Conservation (phyloP, 371 early-diverging fungal genomes). For the Apophysomyces sp. region DNA sequence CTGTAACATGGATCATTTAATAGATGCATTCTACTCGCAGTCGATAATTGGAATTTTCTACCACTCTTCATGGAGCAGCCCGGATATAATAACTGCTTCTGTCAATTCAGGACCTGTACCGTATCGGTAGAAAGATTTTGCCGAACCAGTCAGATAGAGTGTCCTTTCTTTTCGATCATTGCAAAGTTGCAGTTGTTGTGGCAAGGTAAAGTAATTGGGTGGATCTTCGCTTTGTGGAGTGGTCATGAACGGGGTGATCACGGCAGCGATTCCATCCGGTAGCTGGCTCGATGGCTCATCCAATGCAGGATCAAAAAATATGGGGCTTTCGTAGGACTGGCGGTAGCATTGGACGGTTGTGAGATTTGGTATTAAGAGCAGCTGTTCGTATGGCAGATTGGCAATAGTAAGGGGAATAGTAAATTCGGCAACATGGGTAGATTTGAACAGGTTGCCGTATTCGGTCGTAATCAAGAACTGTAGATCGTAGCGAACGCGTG, state of each 20-base stretch:
- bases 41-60: too few species aligned
- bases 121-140: conserved; percentile 2
- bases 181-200: conserved; percentile 18
- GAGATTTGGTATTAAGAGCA: conserved; percentile 29
- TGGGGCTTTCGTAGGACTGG: conserved; percentile 21
- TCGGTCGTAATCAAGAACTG: conserved; percentile 28
- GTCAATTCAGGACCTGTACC: conserved; percentile 5
- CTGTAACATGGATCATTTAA: not conserved
- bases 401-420: conserved; percentile 34
- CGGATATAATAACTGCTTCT: conserved; percentile 4
- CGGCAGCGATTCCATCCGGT: conserved; percentile 22
- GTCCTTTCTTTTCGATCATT: conserved; percentile 4
- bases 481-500: conserved; percentile 42
- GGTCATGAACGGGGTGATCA: conserved; percentile 22
- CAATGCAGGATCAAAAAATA: conserved; percentile 30
- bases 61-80: conserved; percentile 7
- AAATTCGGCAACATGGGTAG: conserved; percentile 25
- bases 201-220: conserved; percentile 34
- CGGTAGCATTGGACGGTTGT: conserved; percentile 28
- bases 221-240: conserved; percentile 21
- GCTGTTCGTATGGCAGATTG: conserved; percentile 34
- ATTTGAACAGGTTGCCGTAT: conserved; percentile 32
- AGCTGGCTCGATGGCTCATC: conserved; percentile 30
- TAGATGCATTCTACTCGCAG: not conserved
- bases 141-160: conserved; percentile 6